Evolutionary conservation across 345 rosid genomes (phyloP).

Genomic region (Gossypium rotundifolium): DNA sequence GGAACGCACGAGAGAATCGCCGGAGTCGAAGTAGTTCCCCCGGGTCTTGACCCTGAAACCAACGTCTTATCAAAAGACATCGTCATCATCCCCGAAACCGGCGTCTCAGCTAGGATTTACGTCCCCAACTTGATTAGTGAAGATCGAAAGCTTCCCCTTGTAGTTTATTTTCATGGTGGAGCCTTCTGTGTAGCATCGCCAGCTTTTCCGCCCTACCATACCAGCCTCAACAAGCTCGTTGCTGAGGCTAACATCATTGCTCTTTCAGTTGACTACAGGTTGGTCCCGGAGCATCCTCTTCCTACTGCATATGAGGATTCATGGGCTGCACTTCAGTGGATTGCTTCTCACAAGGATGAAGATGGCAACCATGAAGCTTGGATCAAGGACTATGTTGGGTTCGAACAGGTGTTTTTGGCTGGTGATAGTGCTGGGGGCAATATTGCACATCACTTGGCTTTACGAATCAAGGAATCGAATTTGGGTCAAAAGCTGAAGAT

Average conservation of each 20-base stretch:
- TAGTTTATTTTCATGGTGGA: constrained; percentile 78
- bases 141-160: constrained; percentile 48
- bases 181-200: constrained; percentile 59
- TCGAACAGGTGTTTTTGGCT: constrained; percentile 33
- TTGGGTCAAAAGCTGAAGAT: constrained; percentile 24
- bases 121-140: constrained; percentile 28
- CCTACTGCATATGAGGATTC: constrained; percentile 68
- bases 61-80: constrained; percentile 58
- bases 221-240: constrained; percentile 49
- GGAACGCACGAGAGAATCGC: constrained; percentile 52
- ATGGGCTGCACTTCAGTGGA: constrained; percentile 52
- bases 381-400: constrained; percentile 46
- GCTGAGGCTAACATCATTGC: constrained; percentile 46
- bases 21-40: constrained; percentile 41
- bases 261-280: constrained; percentile 62
- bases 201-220: constrained; percentile 57
- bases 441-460: constrained; percentile 59
- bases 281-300: constrained; percentile 71
- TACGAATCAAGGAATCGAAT: constrained; percentile 25
- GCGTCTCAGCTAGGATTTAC: constrained; percentile 58
- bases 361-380: constrained; percentile 28
- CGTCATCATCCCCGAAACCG: constrained; percentile 39
- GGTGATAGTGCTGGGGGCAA: constrained; percentile 85
- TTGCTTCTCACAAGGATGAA: constrained; percentile 29
- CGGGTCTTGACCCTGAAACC: constrained; percentile 58